A percentile compares a stretch with the other conserved stretches of the same genome.
Conservation (phyloP, 1,139 yeast species). For the Taphrina betulina region DNA sequence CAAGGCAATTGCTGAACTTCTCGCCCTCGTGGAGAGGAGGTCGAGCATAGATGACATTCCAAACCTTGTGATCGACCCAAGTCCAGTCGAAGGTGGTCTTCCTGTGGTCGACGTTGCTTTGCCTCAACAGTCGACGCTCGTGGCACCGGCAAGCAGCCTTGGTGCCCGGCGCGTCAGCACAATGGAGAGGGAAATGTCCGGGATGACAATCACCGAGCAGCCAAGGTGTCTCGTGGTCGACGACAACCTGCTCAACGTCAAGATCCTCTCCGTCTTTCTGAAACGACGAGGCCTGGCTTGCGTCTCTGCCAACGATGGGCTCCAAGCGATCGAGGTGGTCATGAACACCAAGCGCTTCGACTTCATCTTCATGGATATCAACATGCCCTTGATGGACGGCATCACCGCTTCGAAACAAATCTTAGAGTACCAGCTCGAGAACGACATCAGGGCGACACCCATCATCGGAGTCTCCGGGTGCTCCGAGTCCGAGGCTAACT, state of each 20-base stretch:
- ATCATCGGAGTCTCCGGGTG: slow-evolving; percentile 26
- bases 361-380: slow-evolving; percentile 20
- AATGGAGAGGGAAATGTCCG: too few relatives aligned
- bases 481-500: slow-evolving; percentile 12
- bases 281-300: slow-evolving; percentile 14
- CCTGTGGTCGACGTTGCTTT: too few relatives aligned
- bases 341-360: slow-evolving; percentile 12
- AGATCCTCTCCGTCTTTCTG: slow-evolving; percentile 17
- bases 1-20: too few relatives aligned
- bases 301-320: slow-evolving; percentile 14
- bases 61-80: too few relatives aligned
- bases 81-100: too few relatives aligned
- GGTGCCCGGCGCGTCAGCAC: too few relatives aligned
- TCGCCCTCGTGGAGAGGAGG: too few relatives aligned
- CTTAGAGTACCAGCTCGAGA: background rate
- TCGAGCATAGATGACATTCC: too few relatives aligned
- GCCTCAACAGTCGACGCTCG: too few relatives aligned
- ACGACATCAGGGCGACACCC: background rate
- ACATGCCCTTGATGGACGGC: slow-evolving; percentile 27
- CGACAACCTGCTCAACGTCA: slow-evolving; percentile 24
- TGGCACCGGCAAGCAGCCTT: too few relatives aligned
- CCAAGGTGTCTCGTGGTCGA: slow-evolving; percentile 26
- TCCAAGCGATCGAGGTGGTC: slow-evolving; percentile 4
- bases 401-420: slow-evolving; percentile 9
- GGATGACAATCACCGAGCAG: too few relatives aligned